Evolutionary conservation across 805 yeast genomes (phyloP), one percentile per base, ranked within the genome.

Genomic region (Teunomyces pallodes): DNA sequence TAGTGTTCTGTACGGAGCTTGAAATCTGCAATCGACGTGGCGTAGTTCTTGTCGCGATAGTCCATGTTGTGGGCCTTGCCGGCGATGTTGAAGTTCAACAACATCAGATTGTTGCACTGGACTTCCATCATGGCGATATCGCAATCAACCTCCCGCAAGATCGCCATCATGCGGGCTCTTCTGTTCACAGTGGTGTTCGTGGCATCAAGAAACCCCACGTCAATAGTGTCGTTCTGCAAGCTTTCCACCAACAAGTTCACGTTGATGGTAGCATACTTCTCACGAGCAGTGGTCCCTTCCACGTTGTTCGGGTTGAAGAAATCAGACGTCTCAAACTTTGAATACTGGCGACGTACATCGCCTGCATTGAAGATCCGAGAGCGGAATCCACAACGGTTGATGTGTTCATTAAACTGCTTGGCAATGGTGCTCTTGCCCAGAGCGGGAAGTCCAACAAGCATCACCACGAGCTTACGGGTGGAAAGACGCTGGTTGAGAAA

Each of bases 31-130:
- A 84, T 75, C 3, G 90, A 82, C 5, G 59, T 59, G 30, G 74
- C 74, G 54, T 81, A 79, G 39, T 80, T 77, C 53, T 72, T 70
- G 42, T 76, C 76, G 46, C 61, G 66, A 61, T 86, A 86, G 60
- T 86, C 91, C 33, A 73, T 75, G 58, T 83, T 84, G 46, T 67
- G 70, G 0, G 90, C 77, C 61, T 86, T 86, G 45, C 81, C 79
- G 55, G 79, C 82, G 46, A 85, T 82, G 64, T 86, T 86, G 62
- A 62, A 86, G 49, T 78, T 71, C 54, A 83, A 65, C 28, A 82
- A 72, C 13, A 71, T 70, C 28, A 64, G 62, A 58, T 82, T 79
- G n/a, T 72, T 63, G 57, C 87, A 82, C 53, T 79, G 75, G 27
- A 86, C 77, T 58, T 86, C 87, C 36, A 86, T 65, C 7, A 85